phyloP scores from a whole-genome alignment of 768 basidiomycete genomes.

The Termitomyces sp. region DNA sequence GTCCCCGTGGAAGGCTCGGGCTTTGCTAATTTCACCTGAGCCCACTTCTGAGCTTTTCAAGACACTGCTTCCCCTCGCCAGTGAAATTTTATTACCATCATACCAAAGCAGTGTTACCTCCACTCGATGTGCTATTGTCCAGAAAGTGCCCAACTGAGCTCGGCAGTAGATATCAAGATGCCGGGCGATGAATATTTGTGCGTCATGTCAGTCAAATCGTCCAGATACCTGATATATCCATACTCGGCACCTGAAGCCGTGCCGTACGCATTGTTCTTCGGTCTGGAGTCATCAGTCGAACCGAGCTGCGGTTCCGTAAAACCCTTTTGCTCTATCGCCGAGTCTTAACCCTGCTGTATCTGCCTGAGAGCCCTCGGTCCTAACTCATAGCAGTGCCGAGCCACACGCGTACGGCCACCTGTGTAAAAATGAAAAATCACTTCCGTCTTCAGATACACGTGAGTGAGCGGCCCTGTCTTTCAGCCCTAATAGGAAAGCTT shows the following conservation, averaged over 20 bases:
- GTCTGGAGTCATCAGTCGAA: not conserved
- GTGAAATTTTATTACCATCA: not conserved
- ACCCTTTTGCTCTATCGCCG: too few relatives aligned
- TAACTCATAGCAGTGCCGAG: constrained; percentile 4
- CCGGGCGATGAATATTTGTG: not conserved
- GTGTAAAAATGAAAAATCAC: not conserved
- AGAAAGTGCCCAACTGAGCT: not conserved
- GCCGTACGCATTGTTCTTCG: not conserved
- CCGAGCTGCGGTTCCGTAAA: not conserved
- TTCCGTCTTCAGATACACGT: not conserved
- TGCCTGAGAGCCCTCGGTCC: not conserved
- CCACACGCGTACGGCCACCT: not conserved
- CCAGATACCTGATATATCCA: too few relatives aligned
- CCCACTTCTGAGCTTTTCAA: not conserved
- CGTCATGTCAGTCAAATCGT: not conserved
- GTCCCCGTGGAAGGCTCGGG: too few relatives aligned
- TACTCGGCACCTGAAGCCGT: not conserved
- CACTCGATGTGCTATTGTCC: not conserved
- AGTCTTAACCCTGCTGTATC: not conserved
- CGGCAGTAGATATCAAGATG: not conserved
- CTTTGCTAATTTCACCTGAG: not conserved
- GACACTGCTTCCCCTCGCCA: not conserved
- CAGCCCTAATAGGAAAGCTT: not conserved
- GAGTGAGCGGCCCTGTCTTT: not conserved
- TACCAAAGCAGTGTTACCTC: not conserved